These are phyloP conservation scores for Penicillium waksmanii DNA, from an alignment of 495 filamentous ascomycete genomes.

Conservation along the genomic window DNA sequence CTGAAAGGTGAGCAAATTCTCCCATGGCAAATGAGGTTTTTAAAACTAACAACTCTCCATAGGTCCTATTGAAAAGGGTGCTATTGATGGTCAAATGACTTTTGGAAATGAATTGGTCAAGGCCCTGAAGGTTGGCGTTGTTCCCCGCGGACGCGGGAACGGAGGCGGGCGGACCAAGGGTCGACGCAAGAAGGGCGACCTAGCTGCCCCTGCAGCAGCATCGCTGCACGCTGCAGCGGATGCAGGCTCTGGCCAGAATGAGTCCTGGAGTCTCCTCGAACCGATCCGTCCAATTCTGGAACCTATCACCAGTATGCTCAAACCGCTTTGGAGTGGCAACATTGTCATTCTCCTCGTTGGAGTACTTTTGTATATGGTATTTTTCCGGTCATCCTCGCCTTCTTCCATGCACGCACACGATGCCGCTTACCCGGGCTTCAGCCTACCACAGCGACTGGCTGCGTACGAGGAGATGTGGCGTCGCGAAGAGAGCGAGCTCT, in stretches of 20 bases:
- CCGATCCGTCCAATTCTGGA: conserved; percentile 70
- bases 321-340: conserved; percentile 71
- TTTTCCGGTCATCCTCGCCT: conserved; percentile 58
- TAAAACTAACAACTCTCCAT: conserved; percentile 28
- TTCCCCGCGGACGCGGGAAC: conserved; percentile 58
- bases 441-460: conserved; percentile 65
- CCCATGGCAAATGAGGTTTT: background rate
- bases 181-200: conserved; percentile 60
- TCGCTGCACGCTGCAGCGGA: conserved; percentile 49
- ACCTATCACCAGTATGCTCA: conserved; percentile 70
- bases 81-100: conserved; percentile 82
- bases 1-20: conserved; percentile 71
- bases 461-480: conserved; percentile 96
- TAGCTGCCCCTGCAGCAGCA: conserved; percentile 38
- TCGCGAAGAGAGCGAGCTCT: conserved; percentile 85
- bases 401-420: conserved; percentile 40
- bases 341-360: conserved; percentile 54
- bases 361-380: conserved; percentile 60
- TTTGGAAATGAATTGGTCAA: conserved; percentile 79
- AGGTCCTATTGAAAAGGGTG: conserved; percentile 95
- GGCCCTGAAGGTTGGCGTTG: conserved; percentile 71
- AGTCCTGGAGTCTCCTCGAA: conserved; percentile 81
- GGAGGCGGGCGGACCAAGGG: conserved; percentile 45
- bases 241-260: conserved; percentile 41
- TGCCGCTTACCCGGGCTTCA: conserved; percentile 39